Base-by-base conservation (phyloP, 2,329 filamentous ascomycete genomes). In the Ceratocystis harringtonii region DNA sequence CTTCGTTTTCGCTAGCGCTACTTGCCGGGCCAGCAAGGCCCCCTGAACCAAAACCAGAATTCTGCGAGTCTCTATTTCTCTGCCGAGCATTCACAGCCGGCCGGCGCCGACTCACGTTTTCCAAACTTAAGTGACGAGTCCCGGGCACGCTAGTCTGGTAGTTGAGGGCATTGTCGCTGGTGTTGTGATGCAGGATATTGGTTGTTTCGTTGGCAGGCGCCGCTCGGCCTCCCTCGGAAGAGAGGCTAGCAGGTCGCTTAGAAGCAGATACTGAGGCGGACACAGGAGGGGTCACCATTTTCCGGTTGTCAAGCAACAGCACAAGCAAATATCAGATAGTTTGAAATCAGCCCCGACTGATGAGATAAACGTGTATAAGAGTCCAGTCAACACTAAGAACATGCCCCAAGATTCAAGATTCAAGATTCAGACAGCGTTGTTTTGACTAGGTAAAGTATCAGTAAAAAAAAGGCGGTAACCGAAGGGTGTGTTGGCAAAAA, bases 121-220 rank as follows among this genome's bases (percentile, higher is more conserved):
- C 30, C 15, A 25, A 17, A 36, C 19, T 63, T 2, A 22, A 28
- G 36, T 62, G 60, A 41, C 50, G 64, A 15, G 30, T 55, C 45
- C 36, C 62, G 41, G 48, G 12, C 10, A 12, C 41, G 41, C 25
- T 61, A 30, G 63, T 64, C 32, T 68, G 67, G 57, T 68, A 68
- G 65, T 61, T 63, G 22, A 62, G 41, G 10, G 19, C 50, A 44
- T 61, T 41, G 44, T 48, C 55, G 44, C 25, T 43, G 44, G 15
- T 30, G 30, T 32, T 58, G 55, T 36, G 55, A 8, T 58, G 55
- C 1, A 66, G 41, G 36, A 68, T 67, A 36, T 58, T 63, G 25
- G 67, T 68, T 25, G 65, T 67, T 62, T 68, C 67, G 48, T 67
- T 55, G 45, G 63, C 66, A 12, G 43, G 58, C 36, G 60, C 50